Percentiles rank a stretch among this genome's conserved stretches.
Evolutionary conservation across 2,329 filamentous ascomycete species (phyloP).

Genomic region (Aspergillus sp.): DNA sequence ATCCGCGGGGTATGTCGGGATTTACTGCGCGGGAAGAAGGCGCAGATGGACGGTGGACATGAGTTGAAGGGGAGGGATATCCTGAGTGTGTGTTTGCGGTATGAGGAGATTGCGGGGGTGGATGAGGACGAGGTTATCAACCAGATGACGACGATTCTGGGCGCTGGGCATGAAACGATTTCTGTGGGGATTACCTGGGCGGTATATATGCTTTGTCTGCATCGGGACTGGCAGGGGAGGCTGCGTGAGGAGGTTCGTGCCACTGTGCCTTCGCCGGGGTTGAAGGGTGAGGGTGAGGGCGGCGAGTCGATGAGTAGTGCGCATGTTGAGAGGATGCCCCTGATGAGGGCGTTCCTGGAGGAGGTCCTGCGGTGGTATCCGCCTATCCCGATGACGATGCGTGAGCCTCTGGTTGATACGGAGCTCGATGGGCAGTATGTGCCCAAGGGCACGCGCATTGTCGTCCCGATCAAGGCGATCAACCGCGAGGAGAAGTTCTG

Average conservation of each 20-base stretch:
- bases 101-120: neutral
- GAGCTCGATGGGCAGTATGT: neutral
- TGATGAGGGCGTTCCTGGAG: neutral
- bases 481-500: neutral
- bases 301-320: neutral
- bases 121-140: neutral
- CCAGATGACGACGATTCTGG: conserved; percentile 3
- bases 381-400: neutral
- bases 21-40: neutral
- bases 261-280: neutral
- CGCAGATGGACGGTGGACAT: neutral
- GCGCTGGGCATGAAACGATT: neutral
- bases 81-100: neutral
- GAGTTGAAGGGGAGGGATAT: neutral
- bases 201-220: neutral
- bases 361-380: neutral
- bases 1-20: neutral
- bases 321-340: neutral
- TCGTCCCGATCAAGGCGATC: neutral
- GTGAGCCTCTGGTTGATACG: neutral
- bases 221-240: neutral
- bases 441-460: neutral
- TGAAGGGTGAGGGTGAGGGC: neutral
- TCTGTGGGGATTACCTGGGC: neutral
- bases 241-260: neutral